These are phyloP conservation scores for Cnidoscolus chayamansa DNA, from an alignment of 441 rosid species.

Conservation along the genomic window DNA sequence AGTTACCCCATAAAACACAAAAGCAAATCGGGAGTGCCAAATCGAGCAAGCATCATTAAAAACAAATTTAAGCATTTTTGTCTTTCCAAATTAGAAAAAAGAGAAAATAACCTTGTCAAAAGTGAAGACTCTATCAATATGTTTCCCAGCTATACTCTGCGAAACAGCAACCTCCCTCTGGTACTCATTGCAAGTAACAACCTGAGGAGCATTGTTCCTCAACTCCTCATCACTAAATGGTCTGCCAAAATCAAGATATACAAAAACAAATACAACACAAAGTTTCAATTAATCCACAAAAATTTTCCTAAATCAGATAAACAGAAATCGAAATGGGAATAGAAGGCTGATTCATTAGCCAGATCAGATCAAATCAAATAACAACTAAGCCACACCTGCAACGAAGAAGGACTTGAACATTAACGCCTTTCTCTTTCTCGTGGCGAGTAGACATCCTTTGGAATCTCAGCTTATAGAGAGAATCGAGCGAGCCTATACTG, in stretches of 20 bases:
- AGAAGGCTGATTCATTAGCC: not conserved
- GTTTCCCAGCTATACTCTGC: slow-evolving; percentile 92
- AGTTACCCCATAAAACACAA: not conserved
- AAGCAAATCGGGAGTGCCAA: not conserved
- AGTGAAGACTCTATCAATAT: slow-evolving; percentile 86
- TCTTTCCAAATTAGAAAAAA: not conserved
- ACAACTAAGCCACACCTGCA: slow-evolving; percentile 58
- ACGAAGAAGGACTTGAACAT: slow-evolving; percentile 96
- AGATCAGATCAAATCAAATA: not conserved
- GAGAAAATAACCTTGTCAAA: slow-evolving; percentile 55
- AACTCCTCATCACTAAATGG: slow-evolving; percentile 92
- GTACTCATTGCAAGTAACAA: slow-evolving; percentile 79
- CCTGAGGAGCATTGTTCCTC: slow-evolving; percentile 85
- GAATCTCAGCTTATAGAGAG: slow-evolving; percentile 38
- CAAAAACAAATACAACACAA: not conserved
- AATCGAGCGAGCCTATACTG: slow-evolving; percentile 37
- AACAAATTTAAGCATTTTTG: not conserved
- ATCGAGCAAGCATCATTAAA: not conserved
- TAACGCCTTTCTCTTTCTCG: slow-evolving; percentile 97
- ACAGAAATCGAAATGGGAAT: not conserved
- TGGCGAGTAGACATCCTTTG: slow-evolving; percentile 81
- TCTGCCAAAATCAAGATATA: slow-evolving; percentile 35
- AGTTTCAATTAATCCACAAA: not conserved
- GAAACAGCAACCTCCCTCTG: slow-evolving; percentile 87
- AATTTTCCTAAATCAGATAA: not conserved